Percentiles rank a stretch among this genome's conserved stretches.
Conservation (phyloP, 1,284 basidiomycete species). For the Hypsizygus ulmarius region DNA sequence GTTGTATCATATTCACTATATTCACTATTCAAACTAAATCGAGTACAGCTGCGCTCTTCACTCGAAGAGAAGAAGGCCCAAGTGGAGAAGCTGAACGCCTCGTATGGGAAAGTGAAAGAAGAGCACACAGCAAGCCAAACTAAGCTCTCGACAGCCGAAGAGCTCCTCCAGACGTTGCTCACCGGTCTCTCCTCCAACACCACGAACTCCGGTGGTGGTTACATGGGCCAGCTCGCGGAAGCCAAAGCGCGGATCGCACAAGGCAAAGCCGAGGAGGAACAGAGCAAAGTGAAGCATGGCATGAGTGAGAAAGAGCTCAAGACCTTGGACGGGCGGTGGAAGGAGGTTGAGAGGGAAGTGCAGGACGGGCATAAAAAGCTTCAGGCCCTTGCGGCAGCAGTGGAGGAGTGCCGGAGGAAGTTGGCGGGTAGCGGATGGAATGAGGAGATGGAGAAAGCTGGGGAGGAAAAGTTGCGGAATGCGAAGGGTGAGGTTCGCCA, state of each 20-base stretch:
- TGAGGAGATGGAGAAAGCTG: constrained; percentile 68
- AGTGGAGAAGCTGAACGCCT: constrained; percentile 56
- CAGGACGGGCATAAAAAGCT: constrained; percentile 75
- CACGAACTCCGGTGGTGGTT: constrained; percentile 69
- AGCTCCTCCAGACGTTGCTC: constrained; percentile 92
- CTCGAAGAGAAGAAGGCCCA: constrained; percentile 58
- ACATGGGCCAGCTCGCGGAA: constrained; percentile 95
- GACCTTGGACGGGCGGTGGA: constrained; percentile 76
- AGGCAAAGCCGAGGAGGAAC: constrained; percentile 83
- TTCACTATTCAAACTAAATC: background rate
- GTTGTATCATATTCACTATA: constrained; percentile 21
- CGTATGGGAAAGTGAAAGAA: constrained; percentile 71
- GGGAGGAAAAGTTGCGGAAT: constrained; percentile 56
- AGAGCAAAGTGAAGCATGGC: constrained; percentile 74
- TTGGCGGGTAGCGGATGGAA: constrained; percentile 77
- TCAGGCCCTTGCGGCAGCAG: constrained; percentile 56
- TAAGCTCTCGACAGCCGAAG: constrained; percentile 77
- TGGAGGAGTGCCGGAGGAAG: constrained; percentile 55
- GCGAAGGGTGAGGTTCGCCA: constrained; percentile 59
- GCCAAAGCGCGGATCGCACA: constrained; percentile 77
- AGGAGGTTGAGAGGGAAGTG: constrained; percentile 82
- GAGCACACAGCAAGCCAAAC: constrained; percentile 65
- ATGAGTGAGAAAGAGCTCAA: constrained; percentile 84
- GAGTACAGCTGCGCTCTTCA: constrained; percentile 51
- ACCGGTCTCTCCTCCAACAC: constrained; percentile 83